phyloP scores from a whole-genome alignment of 768 basidiomycete genomes.

The Grammothele lineata region DNA sequence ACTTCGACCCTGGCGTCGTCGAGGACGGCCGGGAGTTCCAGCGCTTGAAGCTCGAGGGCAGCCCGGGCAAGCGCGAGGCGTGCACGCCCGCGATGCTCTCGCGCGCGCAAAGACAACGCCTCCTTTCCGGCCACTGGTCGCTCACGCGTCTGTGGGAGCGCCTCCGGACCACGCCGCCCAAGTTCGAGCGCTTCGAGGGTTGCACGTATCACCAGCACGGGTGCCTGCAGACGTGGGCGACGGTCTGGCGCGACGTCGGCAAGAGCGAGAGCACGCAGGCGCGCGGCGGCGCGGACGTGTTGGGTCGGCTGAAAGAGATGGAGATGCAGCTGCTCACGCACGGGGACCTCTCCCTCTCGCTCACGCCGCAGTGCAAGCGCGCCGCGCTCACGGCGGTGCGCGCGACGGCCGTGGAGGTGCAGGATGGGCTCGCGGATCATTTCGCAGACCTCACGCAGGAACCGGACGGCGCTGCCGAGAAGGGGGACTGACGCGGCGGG shows the following conservation, averaged over 20 bases:
- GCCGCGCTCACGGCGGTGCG: conserved; percentile 32
- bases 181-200: conserved; percentile 25
- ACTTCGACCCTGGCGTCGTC: conserved; percentile 16
- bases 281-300: conserved; percentile 30
- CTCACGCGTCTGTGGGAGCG: conserved; percentile 32
- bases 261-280: conserved; percentile 21
- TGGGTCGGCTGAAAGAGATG: conserved; percentile 31
- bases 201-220: conserved; percentile 34
- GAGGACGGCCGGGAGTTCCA: conserved; percentile 9
- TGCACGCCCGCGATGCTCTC: conserved; percentile 22
- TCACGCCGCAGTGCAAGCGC: conserved; percentile 33
- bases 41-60: neutral
- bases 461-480: neutral
- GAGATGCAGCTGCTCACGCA: conserved; percentile 29
- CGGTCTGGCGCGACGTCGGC: conserved; percentile 30
- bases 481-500: neutral
- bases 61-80: neutral
- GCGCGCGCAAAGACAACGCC: conserved; percentile 27
- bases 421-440: conserved; percentile 18
- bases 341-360: conserved; percentile 26
- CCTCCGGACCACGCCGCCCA: conserved; percentile 25
- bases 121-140: conserved; percentile 33
- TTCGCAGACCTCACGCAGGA: conserved; percentile 14
- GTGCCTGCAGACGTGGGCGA: conserved; percentile 35
- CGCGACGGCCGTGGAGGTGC: conserved; percentile 19